A percentile compares a stretch with the other conserved stretches of the same genome.
These are phyloP conservation scores for Ogataea sp. DNA, from an alignment of 805 yeast genomes.

Conservation along the genomic window DNA sequence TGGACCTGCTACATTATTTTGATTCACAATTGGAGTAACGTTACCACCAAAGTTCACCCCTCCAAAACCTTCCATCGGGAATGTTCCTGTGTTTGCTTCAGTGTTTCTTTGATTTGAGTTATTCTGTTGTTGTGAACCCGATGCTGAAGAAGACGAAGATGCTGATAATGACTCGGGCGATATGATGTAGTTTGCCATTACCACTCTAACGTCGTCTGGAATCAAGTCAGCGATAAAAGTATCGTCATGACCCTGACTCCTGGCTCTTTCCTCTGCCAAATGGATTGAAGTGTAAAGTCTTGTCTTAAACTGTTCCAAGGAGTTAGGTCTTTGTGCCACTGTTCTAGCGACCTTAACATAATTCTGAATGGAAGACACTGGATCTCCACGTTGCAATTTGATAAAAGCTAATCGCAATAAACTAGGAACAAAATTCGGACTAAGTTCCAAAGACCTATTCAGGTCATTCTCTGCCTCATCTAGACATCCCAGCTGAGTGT, in stretches of 20 bases:
- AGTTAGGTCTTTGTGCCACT: conserved; percentile 10
- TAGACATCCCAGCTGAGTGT: conserved; percentile 25
- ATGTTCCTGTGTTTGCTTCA: too few species aligned
- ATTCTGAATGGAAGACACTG: conserved; percentile 25
- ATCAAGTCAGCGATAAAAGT: conserved; percentile 19
- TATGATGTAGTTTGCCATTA: too few species aligned
- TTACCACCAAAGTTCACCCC: too few species aligned
- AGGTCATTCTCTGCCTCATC: conserved; percentile 30
- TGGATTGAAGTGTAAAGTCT: too few species aligned
- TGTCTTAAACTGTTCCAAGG: too few species aligned
- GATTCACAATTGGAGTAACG: too few species aligned
- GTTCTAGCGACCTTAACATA: conserved; percentile 27
- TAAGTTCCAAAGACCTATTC: conserved; percentile 20
- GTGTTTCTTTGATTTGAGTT: too few species aligned
- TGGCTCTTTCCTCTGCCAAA: conserved; percentile 22
- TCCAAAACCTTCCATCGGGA: too few species aligned
- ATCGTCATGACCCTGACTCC: conserved; percentile 24
- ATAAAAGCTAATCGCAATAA: conserved; percentile 30
- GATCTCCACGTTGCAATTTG: conserved; percentile 27
- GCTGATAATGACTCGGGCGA: too few species aligned
- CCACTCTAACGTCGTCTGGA: conserved; percentile 15
- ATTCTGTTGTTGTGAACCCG: too few species aligned
- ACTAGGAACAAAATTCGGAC: conserved; percentile 30
- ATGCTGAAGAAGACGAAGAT: too few species aligned
- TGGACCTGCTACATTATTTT: too few species aligned